phyloP scores from a whole-genome alignment of 202 grass and related monocot species.

The Brachypodium distachyon region DNA sequence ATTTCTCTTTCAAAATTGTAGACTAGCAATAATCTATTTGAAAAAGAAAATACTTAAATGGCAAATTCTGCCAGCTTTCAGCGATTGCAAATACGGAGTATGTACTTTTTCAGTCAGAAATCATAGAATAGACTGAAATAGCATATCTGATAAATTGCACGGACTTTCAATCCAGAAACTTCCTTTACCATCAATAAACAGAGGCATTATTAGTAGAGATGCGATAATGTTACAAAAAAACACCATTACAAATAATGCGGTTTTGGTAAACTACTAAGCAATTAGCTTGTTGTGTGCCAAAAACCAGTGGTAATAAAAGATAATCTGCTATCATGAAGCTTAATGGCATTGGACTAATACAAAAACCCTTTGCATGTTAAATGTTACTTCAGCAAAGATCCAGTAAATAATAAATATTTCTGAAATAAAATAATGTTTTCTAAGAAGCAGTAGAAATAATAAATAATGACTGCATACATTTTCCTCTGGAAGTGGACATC shows the following conservation, averaged over 20 bases:
- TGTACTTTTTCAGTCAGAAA: not conserved
- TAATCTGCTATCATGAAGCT: not conserved
- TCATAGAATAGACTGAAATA: not conserved
- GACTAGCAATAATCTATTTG: not conserved
- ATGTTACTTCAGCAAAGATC: conserved; percentile 4
- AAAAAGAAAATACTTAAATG: not conserved
- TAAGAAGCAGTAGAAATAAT: not conserved
- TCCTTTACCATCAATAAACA: not conserved
- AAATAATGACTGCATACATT: conserved; percentile 46
- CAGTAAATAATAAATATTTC: not conserved
- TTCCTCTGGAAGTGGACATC: conserved; percentile 70
- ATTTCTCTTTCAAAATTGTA: not conserved
- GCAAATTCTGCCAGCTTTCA: not conserved
- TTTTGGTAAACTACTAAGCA: not conserved
- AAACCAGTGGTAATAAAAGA: not conserved
- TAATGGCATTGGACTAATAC: not conserved
- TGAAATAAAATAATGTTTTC: conserved; percentile 4
- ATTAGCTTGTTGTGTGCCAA: not conserved
- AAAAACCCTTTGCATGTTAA: not conserved
- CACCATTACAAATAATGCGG: not conserved
- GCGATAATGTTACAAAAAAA: not conserved
- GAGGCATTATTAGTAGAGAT: not conserved
- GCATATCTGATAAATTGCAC: not conserved
- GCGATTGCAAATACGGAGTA: not conserved
- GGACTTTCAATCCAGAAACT: not conserved